A percentile compares a stretch with the other conserved stretches of the same genome.
phyloP scores from a whole-genome alignment of 225 moss, liverwort and hornwort genomes.

The Straminergon stramineum region DNA sequence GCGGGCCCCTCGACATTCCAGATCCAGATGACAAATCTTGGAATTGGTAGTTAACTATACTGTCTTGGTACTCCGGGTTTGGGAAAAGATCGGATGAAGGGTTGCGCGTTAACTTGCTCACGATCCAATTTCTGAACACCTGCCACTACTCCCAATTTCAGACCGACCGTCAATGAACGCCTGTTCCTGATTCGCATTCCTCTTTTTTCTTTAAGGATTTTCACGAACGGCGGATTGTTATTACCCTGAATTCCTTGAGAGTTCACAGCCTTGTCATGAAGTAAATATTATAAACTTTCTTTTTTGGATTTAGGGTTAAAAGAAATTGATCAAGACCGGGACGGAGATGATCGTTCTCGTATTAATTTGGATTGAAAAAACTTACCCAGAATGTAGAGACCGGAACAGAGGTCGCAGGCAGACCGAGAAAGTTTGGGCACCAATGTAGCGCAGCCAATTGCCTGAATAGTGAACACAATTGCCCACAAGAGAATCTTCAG shows the following conservation, averaged over 20 bases:
- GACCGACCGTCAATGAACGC: not conserved
- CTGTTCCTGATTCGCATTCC: not conserved
- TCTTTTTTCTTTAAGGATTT: not conserved
- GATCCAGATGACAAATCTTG: accelerated
- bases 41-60: not conserved
- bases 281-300: not conserved
- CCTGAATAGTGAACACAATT: not conserved
- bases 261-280: not conserved
- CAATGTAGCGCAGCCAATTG: not conserved
- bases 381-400: not conserved
- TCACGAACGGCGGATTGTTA: not conserved
- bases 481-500: not conserved
- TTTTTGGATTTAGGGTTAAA: not conserved
- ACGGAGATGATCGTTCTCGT: not conserved
- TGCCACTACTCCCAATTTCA: not conserved
- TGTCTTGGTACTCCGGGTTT: too few relatives aligned
- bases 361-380: not conserved
- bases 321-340: not conserved
- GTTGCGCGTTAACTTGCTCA: too few relatives aligned
- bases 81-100: not conserved
- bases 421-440: not conserved
- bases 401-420: slow-evolving; percentile 9
- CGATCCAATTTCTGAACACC: too few relatives aligned
- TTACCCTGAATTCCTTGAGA: too few relatives aligned
- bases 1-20: not conserved